Evolutionary conservation across 1,284 basidiomycete genomes (phyloP).

Genomic region (Tremellales sp.): DNA sequence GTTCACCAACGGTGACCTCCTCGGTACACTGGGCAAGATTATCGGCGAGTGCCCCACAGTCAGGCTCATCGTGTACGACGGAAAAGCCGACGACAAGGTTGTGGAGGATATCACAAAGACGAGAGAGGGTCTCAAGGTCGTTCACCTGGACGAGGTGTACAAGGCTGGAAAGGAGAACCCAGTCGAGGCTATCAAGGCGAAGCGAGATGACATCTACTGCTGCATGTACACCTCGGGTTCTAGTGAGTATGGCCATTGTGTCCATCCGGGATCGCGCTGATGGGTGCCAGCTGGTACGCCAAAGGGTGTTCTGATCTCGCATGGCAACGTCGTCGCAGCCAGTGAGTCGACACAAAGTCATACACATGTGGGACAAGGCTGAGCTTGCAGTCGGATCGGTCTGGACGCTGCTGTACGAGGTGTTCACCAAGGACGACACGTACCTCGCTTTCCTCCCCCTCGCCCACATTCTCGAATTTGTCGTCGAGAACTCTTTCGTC

Average conservation of each 20-base stretch:
- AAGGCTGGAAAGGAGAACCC: slow-evolving; percentile 59
- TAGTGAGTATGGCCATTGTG: slow-evolving; percentile 31
- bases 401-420: slow-evolving; percentile 69
- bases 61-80: slow-evolving; percentile 82
- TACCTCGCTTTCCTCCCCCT: slow-evolving; percentile 85
- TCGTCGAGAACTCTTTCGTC: slow-evolving; percentile 48
- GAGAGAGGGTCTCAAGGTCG: slow-evolving; percentile 54
- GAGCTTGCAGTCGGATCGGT: slow-evolving; percentile 62
- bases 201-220: slow-evolving; percentile 67
- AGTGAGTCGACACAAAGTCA: slow-evolving; percentile 27
- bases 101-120: slow-evolving; percentile 58
- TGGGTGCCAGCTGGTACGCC: slow-evolving; percentile 65
- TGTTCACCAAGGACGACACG: slow-evolving; percentile 63
- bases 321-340: slow-evolving; percentile 80
- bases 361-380: slow-evolving; percentile 6
- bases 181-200: slow-evolving; percentile 56
- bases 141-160: slow-evolving; percentile 68
- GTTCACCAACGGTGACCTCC: slow-evolving; percentile 89
- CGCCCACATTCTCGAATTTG: slow-evolving; percentile 76
- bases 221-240: slow-evolving; percentile 94
- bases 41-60: slow-evolving; percentile 67
- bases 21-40: slow-evolving; percentile 66
- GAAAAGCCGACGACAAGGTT: slow-evolving; percentile 56
- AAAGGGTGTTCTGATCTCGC: slow-evolving; percentile 88
- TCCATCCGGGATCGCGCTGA: background rate